Conservation (phyloP, 176 grass and related monocot species). For the Oryza meridionalis region DNA sequence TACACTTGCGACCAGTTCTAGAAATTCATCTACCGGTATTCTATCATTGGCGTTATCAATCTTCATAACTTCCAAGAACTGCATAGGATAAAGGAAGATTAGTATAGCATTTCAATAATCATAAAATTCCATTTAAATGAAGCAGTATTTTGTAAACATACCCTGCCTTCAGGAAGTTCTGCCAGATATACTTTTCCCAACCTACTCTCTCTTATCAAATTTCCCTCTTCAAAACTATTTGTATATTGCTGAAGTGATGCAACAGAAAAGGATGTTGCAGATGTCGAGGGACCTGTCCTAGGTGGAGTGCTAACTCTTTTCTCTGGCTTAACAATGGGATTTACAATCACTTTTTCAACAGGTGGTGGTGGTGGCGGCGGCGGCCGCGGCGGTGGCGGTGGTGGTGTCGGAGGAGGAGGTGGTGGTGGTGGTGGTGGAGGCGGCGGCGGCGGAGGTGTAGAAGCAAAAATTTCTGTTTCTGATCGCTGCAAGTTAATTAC, state of each 20-base stretch:
- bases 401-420: not conserved
- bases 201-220: constrained; percentile 78
- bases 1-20: constrained; percentile 63
- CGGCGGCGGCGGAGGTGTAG: constrained; percentile 37
- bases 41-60: constrained; percentile 83
- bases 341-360: constrained; percentile 55
- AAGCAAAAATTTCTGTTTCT: constrained; percentile 65
- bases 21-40: constrained; percentile 71
- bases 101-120: constrained; percentile 21
- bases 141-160: constrained; percentile 49
- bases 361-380: not conserved
- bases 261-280: constrained; percentile 70
- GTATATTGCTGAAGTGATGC: constrained; percentile 88
- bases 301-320: constrained; percentile 54
- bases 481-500: constrained; percentile 71
- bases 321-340: constrained; percentile 42
- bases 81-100: constrained; percentile 44
- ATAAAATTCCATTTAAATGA: constrained; percentile 34
- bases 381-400: not conserved
- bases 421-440: not conserved
- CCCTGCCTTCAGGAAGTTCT: constrained; percentile 65
- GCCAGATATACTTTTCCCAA: constrained; percentile 73
- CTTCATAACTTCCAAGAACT: constrained; percentile 97
- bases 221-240: constrained; percentile 69
- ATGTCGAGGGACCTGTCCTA: constrained; percentile 63